These are phyloP conservation scores for Picea sitchensis DNA, from an alignment of 75 land plant species.

Conservation along the genomic window DNA sequence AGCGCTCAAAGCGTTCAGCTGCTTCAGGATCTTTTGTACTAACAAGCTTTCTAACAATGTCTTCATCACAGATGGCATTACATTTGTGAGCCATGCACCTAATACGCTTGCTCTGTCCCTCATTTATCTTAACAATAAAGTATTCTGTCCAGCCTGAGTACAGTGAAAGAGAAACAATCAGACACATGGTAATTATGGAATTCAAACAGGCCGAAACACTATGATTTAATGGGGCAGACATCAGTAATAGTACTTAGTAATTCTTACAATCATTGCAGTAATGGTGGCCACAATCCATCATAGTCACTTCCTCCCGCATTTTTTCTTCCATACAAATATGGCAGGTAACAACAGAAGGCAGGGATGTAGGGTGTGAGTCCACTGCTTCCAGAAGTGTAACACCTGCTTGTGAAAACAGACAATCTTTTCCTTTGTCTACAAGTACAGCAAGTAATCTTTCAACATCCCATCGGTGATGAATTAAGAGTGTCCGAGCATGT, in stretches of 20 bases:
- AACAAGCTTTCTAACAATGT: constrained; percentile 61
- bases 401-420: constrained; percentile 74
- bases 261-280: constrained; percentile 86
- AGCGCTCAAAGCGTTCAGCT: constrained; percentile 68
- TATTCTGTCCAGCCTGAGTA: constrained; percentile 82
- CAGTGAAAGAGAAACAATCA: neutral
- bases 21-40: constrained; percentile 43
- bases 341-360: constrained; percentile 43
- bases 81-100: constrained; percentile 91
- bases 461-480: constrained; percentile 88
- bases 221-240: constrained; percentile 3
- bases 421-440: constrained; percentile 71
- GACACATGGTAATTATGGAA: neutral
- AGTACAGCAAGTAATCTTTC: constrained; percentile 59
- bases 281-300: constrained; percentile 74
- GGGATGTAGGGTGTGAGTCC: neutral
- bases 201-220: neutral
- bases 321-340: constrained; percentile 74
- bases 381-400: constrained; percentile 36
- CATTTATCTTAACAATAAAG: constrained; percentile 82
- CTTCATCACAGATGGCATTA: constrained; percentile 82
- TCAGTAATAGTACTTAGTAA: neutral
- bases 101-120: constrained; percentile 80
- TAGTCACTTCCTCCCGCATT: constrained; percentile 19
- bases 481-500: constrained; percentile 88